phyloP scores from a whole-genome alignment of 352 stramenopile genomes.

The Phytophthora pluvialis region DNA sequence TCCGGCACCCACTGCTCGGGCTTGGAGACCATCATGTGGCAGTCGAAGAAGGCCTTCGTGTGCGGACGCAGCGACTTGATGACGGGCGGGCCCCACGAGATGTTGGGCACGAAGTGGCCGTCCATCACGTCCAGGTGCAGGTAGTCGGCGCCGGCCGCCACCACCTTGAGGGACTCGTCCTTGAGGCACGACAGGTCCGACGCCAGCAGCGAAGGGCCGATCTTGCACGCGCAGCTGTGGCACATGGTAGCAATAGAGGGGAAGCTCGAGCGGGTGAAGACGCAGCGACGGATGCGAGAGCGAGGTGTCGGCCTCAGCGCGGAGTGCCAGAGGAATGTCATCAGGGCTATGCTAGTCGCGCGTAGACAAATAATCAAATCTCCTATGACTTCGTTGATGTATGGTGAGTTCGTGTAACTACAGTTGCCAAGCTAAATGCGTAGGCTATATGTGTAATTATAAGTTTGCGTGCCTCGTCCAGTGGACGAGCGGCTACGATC shows the following conservation, averaged over 20 bases:
- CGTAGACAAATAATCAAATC: slow-evolving; percentile 6
- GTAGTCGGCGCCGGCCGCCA: slow-evolving; percentile 93
- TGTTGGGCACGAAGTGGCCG: slow-evolving; percentile 98
- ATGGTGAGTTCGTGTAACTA: slow-evolving; percentile 10
- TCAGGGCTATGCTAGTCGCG: slow-evolving; percentile 19
- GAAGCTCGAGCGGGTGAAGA: not conserved
- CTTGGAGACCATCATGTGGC: slow-evolving; percentile 98
- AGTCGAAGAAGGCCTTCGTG: slow-evolving; percentile 94
- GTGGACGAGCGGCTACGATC: slow-evolving; percentile 37
- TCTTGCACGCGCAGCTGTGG: slow-evolving; percentile 85
- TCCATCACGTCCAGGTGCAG: slow-evolving; percentile 99
- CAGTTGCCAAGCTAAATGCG: not conserved
- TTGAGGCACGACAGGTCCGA: slow-evolving; percentile 95
- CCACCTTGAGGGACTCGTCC: slow-evolving; percentile 91
- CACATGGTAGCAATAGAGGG: slow-evolving; percentile 56
- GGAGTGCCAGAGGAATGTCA: slow-evolving; percentile 26
- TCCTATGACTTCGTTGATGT: not conserved
- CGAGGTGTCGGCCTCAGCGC: slow-evolving; percentile 5
- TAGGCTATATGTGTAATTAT: slow-evolving; percentile 5
- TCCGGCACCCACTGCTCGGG: slow-evolving; percentile 96
- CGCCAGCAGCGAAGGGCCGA: slow-evolving; percentile 94
- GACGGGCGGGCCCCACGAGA: slow-evolving; percentile 96
- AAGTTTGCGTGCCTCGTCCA: not conserved
- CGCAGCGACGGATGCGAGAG: slow-evolving; percentile 12
- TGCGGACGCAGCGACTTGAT: slow-evolving; percentile 93